Base-by-base conservation (phyloP, 2,329 filamentous ascomycete species). In the Colletotrichum karsti region DNA sequence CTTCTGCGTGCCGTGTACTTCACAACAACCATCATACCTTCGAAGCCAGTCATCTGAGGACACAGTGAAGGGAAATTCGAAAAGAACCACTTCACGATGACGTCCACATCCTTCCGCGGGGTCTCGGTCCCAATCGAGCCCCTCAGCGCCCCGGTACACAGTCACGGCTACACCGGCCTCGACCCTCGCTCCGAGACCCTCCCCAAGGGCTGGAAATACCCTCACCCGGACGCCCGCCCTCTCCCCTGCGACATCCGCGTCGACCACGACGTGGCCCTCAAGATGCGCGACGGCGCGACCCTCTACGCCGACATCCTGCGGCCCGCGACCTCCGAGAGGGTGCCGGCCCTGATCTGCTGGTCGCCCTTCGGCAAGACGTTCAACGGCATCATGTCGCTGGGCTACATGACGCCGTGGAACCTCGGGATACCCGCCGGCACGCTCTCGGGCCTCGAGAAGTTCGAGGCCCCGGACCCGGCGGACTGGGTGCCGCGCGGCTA, bases 301-400 rank as follows among this genome's bases (percentile, higher is more conserved):
- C 74, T 85, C 1, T 84, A 83, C 69, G 76, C 75, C 8, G 83
- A 85, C 54, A 76, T 85, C 35, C 85, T 83, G 69, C 76, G 83
- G 6, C 82, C 82, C 0, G 72, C 78, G 2, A 72, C 74, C 28
- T 62, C 66, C 15, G 72, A 73, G 55, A 80, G 77, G 46, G 72
- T 84, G 1, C 83, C 84, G 2, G 83, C 81, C 2, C 73, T 85
- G 24, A 69, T 86, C 1, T 76, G 75, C 54, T 85, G 81, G 81
- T 79, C 77, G 7, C 79, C 77, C 13, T 85, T 81, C 65, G 83
- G 83, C 20, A 85, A 85, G 69, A 79, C 81, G 63, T 82, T 79
- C 64, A 78, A 75, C 15, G 78, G 77, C 3, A 70, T 82, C 13
- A 72, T 76, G 18, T 81, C 81, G 73, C 73, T 81, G 3, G 74